Conservation (phyloP, 2,329 filamentous ascomycete genomes). For the Talaromyces pinophilus region DNA sequence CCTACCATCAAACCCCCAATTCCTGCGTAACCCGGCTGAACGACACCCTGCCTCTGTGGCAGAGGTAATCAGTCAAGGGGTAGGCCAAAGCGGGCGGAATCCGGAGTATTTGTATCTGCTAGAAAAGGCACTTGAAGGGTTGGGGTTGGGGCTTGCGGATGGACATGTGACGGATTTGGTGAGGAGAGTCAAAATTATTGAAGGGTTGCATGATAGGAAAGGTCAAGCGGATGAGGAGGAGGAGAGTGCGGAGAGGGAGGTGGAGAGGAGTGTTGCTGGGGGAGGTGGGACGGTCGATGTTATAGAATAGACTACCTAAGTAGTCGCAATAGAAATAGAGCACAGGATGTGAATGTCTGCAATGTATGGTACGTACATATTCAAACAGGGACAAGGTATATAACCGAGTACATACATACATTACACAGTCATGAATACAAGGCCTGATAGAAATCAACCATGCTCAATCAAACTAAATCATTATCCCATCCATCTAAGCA, state of each 20-base stretch:
- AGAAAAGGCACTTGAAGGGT: constrained; percentile 69
- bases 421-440: neutral
- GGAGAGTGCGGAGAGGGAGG: constrained; percentile 33
- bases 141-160: constrained; percentile 78
- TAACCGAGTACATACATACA: constrained; percentile 1
- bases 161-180: constrained; percentile 83
- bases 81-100: constrained; percentile 85
- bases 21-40: constrained; percentile 56
- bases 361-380: neutral
- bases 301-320: neutral
- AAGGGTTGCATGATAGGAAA: constrained; percentile 37
- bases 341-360: neutral
- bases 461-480: neutral
- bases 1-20: constrained; percentile 88
- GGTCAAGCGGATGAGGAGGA: constrained; percentile 34
- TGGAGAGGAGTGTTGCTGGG: constrained; percentile 30
- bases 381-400: neutral
- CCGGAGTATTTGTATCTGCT: constrained; percentile 83
- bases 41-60: constrained; percentile 78
- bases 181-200: constrained; percentile 66
- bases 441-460: neutral
- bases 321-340: constrained; percentile 6
- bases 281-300: neutral
- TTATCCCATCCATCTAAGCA: constrained; percentile 14
- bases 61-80: constrained; percentile 73